These are phyloP conservation scores for Leishmania lainsoni DNA, from an alignment of 208 protist genomes.

Conservation along the genomic window DNA sequence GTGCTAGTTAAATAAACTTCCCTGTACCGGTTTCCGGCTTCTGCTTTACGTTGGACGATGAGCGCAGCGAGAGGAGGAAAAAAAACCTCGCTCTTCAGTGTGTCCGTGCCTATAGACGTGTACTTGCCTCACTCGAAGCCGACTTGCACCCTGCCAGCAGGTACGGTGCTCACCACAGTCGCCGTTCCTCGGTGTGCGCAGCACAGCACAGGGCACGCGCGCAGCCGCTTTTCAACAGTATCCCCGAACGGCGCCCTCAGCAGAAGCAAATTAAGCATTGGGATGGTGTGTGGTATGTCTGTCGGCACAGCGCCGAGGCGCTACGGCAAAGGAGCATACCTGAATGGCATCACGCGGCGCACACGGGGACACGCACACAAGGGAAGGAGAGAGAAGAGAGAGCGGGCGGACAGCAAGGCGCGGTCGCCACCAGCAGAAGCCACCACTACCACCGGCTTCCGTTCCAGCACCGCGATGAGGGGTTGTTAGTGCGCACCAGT, in stretches of 20 bases:
- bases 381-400: background rate
- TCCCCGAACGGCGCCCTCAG: constrained; percentile 1
- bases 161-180: background rate
- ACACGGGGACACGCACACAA: background rate
- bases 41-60: too few relatives aligned
- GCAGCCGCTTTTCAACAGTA: background rate
- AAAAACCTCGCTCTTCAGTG: too few relatives aligned
- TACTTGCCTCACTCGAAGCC: background rate
- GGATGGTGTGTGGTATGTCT: constrained; percentile 30
- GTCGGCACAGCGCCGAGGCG: constrained; percentile 17
- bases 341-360: background rate
- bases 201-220: background rate
- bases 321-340: constrained; percentile 42
- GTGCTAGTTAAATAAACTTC: too few relatives aligned
- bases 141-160: background rate
- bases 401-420: background rate
- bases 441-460: too few relatives aligned
- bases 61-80: too few relatives aligned
- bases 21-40: too few relatives aligned
- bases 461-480: constrained; percentile 10
- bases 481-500: too few relatives aligned
- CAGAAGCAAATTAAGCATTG: constrained; percentile 29
- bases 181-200: background rate
- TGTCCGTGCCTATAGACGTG: too few relatives aligned
- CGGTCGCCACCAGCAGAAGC: too few relatives aligned